These are phyloP conservation scores for Pseudomonodictys pantanalensis DNA, from an alignment of 495 filamentous ascomycete genomes.

Conservation along the genomic window DNA sequence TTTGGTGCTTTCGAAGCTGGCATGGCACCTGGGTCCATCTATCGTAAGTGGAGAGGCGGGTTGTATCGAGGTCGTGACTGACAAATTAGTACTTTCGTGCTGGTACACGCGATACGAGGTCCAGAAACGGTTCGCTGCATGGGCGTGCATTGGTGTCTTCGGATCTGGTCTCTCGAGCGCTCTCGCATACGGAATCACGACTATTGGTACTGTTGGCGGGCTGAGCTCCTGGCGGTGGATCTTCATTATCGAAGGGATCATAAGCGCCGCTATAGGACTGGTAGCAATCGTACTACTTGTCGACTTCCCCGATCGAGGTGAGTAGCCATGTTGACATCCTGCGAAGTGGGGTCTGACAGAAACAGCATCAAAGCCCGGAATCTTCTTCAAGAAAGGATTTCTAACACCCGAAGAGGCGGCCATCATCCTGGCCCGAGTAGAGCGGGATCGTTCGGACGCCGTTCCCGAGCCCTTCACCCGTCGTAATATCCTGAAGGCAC, in stretches of 20 bases:
- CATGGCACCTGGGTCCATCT: slow-evolving; percentile 10
- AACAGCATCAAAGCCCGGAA: slow-evolving; percentile 18
- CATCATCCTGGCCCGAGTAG: neutral
- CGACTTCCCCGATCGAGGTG: slow-evolving; percentile 57
- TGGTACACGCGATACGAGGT: slow-evolving; percentile 21
- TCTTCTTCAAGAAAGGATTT: slow-evolving; percentile 2
- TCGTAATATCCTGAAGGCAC: neutral
- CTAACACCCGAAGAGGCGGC: slow-evolving; percentile 2
- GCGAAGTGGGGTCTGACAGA: slow-evolving; percentile 56
- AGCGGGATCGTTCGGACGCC: slow-evolving; percentile 12
- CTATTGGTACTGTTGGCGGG: neutral
- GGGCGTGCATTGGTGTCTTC: slow-evolving; percentile 6
- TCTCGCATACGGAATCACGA: slow-evolving; percentile 11
- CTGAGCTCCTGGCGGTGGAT: slow-evolving; percentile 14
- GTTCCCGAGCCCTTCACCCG: slow-evolving; percentile 2
- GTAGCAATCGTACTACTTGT: slow-evolving; percentile 63
- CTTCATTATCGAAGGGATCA: slow-evolving; percentile 16
- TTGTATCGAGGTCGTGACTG: too few species aligned
- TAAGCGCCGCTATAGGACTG: slow-evolving; percentile 3
- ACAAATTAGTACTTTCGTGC: slow-evolving; percentile 13
- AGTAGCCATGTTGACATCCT: too few species aligned
- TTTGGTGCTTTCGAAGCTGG: slow-evolving; percentile 16
- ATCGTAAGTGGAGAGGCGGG: too few species aligned
- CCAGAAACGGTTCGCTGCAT: slow-evolving; percentile 17
- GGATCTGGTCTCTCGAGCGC: slow-evolving; percentile 5